Base-by-base conservation (phyloP, 306 rosid genomes). In the Vigna unguiculata region DNA sequence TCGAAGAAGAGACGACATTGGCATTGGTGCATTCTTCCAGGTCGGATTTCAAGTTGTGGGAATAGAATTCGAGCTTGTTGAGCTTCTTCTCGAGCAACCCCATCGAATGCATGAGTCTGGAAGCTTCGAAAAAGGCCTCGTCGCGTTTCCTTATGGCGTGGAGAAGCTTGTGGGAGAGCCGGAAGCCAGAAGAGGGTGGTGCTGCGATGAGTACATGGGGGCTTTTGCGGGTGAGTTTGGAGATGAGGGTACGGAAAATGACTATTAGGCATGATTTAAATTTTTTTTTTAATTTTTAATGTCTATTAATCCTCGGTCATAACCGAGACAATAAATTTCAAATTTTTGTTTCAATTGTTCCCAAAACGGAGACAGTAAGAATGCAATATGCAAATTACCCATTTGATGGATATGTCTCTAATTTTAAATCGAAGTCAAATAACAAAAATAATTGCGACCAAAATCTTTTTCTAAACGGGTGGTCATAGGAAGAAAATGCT, bases 1-100 rank as follows among this genome's bases (percentile, higher is more conserved):
- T 1, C 6, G 65, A 4, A 0, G 41, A 28, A 15, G 11, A 0
- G 2, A 1, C 5, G 15, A 0, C 30, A 12, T 0, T 13, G 25
- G 3, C 11, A 21, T 34, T 34, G 68, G 46, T 87, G 63, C 96
- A 92, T 69, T 95, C 86, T 79, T 95, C 96, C 0, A 95, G 92
- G 0, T 90, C 96, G 0, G 96, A 85, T 24, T 92, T 92, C 88
- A 95, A 65, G 45, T 28, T 80, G 55, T 87, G 95, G 80, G 97
- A 90, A 73, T 91, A 94, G 10, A 89, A 19, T 54, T 94, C 97
- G 3, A 94, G 93, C 32, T 94, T 91, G 89, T 87, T 90, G 65
- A 95, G 96, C 64, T 95, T 95, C 81, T 90, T 92, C 86, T 95
- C 98, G 48, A 95, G 77, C 82, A 86, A 95, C 7, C 87, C 72